Conservation (phyloP, 2,329 filamentous ascomycete genomes). For the Magnaporthiopsis rhizophila region DNA sequence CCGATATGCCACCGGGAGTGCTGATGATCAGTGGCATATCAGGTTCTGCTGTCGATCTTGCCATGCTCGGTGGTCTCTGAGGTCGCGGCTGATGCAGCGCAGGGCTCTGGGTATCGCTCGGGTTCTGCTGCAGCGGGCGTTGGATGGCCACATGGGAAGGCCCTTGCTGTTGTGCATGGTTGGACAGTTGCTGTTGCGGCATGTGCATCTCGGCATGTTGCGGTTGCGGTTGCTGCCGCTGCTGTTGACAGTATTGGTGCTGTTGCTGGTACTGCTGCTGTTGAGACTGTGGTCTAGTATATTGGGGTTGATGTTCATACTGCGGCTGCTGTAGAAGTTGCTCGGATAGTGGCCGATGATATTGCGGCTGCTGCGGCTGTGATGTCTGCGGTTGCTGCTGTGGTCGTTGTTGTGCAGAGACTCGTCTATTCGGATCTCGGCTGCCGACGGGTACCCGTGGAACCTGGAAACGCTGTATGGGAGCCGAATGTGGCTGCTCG, state of each 20-base stretch:
- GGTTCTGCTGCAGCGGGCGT: conserved; percentile 7
- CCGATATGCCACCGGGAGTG: conserved; percentile 46
- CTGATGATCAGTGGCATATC: conserved; percentile 49
- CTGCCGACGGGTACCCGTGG: conserved; percentile 32
- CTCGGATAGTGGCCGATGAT: neutral
- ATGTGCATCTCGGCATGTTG: neutral
- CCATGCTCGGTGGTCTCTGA: conserved; percentile 18
- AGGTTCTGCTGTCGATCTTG: neutral
- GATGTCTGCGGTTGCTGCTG: conserved; percentile 11
- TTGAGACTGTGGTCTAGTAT: conserved; percentile 10
- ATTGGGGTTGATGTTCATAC: neutral
- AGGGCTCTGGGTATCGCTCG: conserved; percentile 1
- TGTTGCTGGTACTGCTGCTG: conserved; percentile 8
- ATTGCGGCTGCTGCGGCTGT: conserved; percentile 11
- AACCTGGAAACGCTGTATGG: conserved; percentile 24
- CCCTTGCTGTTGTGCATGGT: conserved; percentile 5
- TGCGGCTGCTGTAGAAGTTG: conserved; percentile 7
- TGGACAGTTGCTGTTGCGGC: conserved; percentile 8
- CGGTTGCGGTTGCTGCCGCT: conserved; percentile 1
- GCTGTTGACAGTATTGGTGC: conserved; percentile 9
- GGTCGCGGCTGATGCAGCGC: conserved; percentile 13
- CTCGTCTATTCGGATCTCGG: conserved; percentile 14
- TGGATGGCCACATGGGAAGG: conserved; percentile 10
- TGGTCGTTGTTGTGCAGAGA: conserved; percentile 12
- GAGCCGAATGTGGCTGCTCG: conserved; percentile 22